Percentiles rank a stretch among this genome's conserved stretches.
Conservation (phyloP, 2,329 filamentous ascomycete genomes). For the Trichophyton simii region DNA sequence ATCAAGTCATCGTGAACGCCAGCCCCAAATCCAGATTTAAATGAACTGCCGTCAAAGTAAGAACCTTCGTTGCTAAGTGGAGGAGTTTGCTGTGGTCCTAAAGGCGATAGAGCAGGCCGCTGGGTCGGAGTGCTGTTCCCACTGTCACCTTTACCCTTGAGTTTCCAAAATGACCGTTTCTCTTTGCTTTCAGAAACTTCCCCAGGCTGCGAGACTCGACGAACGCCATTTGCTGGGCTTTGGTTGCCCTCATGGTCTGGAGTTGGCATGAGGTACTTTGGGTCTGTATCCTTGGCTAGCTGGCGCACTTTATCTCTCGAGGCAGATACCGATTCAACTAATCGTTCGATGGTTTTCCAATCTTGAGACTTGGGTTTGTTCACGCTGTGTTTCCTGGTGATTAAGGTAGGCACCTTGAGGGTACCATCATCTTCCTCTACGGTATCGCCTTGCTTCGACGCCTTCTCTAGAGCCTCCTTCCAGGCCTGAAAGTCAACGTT, state of each 20-base stretch:
- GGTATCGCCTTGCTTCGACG: conserved; percentile 44
- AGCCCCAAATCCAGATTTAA: not conserved
- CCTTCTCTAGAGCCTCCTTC: conserved; percentile 73
- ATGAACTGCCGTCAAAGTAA: not conserved
- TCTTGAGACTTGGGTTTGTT: conserved; percentile 57
- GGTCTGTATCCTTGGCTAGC: conserved; percentile 71
- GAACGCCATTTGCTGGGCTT: conserved; percentile 19
- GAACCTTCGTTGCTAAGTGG: conserved; percentile 29
- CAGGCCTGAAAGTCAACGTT: conserved; percentile 77
- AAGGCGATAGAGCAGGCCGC: conserved; percentile 31
- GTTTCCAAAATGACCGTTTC: conserved; percentile 78
- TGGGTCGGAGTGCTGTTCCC: conserved; percentile 21
- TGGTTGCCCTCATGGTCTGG: conserved; percentile 13
- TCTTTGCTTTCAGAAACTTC: conserved; percentile 36
- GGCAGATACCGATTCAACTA: conserved; percentile 76
- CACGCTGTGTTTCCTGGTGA: conserved; percentile 17
- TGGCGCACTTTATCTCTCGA: conserved; percentile 79
- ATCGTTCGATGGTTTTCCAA: conserved; percentile 73
- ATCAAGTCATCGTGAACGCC: conserved; percentile 71
- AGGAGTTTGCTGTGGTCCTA: conserved; percentile 36
- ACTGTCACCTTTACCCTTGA: conserved; percentile 54
- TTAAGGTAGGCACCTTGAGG: conserved; percentile 22
- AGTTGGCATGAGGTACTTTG: conserved; percentile 38
- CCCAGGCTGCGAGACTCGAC: conserved; percentile 20
- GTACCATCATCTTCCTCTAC: conserved; percentile 22